Base-by-base conservation (phyloP, 2,329 filamentous ascomycete genomes). In the Cladophialophora carrionii region DNA sequence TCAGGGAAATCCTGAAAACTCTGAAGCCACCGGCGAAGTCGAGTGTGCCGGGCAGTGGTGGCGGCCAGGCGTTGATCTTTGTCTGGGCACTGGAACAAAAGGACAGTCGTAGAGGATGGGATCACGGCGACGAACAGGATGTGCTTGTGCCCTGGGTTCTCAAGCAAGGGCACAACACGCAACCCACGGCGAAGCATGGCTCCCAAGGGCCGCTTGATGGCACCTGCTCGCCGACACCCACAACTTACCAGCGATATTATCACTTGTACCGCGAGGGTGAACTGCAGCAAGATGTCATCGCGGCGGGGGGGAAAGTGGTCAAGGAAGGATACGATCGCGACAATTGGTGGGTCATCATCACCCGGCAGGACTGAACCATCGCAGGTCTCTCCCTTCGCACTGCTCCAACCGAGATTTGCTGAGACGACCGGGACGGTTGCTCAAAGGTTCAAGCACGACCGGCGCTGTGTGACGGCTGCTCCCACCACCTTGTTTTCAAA, bases 51-150 rank as follows among this genome's bases (percentile, higher is more conserved):
- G 24, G 5, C 31, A 26, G 46, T 10, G n/a, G 48, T 20, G 80
- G 79, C 2, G 92, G 91, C 0, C 87, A 84, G 75, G 89, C 90
- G 17, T 81, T 98, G 63, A 83, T 98, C 58, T 97, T 95, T 76
- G 94, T 96, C 20, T 98, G 95, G 95, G 95, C 95, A 0, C 83
- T 99, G 22, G 95, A 99, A 82, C 95, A 99, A 79, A 88, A 89
- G 72, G 82, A 81, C 64, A 96, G 92, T 77, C 86, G 95, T 63
- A 83, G 95, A 68, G 94, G 94, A 2, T 99, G 94, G 94, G 88
- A 92, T 74, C 88, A 90, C 75, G 88, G 87, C 22, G 86, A 89
- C 67, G 85, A 90, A 70, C 94, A 98, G 81, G 95, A 99, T 79
- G 88, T 95, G 67, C 90, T 98, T 80, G 95, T 99, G 55, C 93